phyloP scores from a whole-genome alignment of 495 filamentous ascomycete genomes.

The Podospora pseudopauciseta region DNA sequence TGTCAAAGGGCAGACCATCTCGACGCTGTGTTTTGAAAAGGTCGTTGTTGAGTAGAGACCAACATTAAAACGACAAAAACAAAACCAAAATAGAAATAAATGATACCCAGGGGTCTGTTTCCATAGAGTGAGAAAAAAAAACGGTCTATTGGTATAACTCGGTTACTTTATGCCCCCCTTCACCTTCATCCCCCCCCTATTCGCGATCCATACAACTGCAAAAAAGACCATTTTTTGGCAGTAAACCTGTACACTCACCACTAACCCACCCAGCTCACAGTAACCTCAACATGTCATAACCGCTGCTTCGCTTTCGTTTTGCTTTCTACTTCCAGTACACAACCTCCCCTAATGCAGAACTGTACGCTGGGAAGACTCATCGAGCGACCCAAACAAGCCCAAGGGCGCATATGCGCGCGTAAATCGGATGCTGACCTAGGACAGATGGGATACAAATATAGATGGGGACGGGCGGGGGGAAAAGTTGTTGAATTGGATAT shows the following conservation, averaged over 20 bases:
- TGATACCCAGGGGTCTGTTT: slow-evolving; percentile 1
- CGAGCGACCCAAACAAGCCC: not conserved
- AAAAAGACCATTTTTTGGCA: too few species aligned
- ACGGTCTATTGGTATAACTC: not conserved
- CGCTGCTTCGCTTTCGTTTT: not conserved
- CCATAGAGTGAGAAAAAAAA: not conserved
- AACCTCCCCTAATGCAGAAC: too few species aligned
- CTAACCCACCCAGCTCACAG: too few species aligned
- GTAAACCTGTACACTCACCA: too few species aligned
- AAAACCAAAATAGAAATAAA: slow-evolving; percentile 1
- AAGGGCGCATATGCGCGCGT: not conserved
- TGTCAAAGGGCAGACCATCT: slow-evolving; percentile 78
- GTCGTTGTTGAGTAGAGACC: slow-evolving; percentile 3
- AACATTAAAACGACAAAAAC: not conserved
- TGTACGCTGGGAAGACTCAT: too few species aligned
- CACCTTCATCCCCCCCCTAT: too few species aligned
- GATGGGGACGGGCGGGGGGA: not conserved
- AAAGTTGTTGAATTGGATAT: slow-evolving; percentile 3
- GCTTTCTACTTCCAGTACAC: not conserved
- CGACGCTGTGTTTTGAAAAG: slow-evolving; percentile 71
- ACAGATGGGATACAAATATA: slow-evolving; percentile 3
- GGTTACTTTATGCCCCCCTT: not conserved
- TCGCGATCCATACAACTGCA: too few species aligned
- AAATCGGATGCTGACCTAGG: not conserved
- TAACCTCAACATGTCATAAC: not conserved